Evolutionary conservation across 2,329 filamentous ascomycete genomes (phyloP), one percentile per base, ranked within the genome.

Genomic region (Epichloe sibirici): DNA sequence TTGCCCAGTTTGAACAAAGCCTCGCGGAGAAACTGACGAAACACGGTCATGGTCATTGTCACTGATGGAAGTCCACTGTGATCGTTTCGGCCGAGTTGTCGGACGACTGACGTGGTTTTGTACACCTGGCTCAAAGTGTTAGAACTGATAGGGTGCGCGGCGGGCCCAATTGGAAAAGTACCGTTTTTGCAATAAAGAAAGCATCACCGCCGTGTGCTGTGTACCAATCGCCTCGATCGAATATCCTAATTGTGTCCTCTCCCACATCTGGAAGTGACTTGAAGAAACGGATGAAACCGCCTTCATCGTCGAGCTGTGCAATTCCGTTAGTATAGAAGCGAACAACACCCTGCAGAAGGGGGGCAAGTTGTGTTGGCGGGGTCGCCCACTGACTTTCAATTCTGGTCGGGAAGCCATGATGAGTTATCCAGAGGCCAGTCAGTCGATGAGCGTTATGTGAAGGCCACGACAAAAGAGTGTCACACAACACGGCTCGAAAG

Each of bases 201-300:
- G 88, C 88, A 81, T 94, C 83, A 53, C 88, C 79, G 46, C 87
- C 88, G 63, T 95, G 89, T n/a, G 90, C 87, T 5, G 91, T 95
- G 68, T 96, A 96, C 79, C 85, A 98, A 65, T 98, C 93, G 38
- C 88, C 86, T 58, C 93, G 83, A 63, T 97, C 90, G 65, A 97
- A 97, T 55, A 98, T 85, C 51, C 93, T 85, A 51, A 98, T 78
- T 0, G 88, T 90, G 51, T 87, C 85, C 40, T 82, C 78, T 60
- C 82, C 81, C 51, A 82, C 81, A 13, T 74, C 63, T 5, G 89
- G 82, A 3, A 98, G 77, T n/a, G 83, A 85, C 61, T 91, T 91
- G 76, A 94, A 98, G 73, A 90, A 95, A 61, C 85, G 88, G 72
- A 97, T 96, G 75, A 98, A 98, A 59, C 91, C 90, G 64, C 85